Base-by-base conservation (phyloP, 225 moss, liverwort and hornwort species). In the Neckera pumila region DNA sequence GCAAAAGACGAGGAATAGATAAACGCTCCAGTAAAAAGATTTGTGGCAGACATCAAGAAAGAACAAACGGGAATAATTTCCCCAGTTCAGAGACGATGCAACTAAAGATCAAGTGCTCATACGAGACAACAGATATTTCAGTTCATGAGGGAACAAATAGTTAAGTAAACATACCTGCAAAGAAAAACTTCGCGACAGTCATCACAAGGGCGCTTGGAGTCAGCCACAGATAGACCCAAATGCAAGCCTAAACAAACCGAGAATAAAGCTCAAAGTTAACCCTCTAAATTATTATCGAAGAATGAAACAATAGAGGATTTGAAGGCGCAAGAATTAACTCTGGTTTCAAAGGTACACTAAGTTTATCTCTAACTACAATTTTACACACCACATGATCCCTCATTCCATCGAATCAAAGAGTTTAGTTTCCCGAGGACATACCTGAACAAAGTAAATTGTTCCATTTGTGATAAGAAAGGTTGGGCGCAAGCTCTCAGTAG, bases 171-270 rank as follows among this genome's bases (percentile, higher is more conserved):
- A 75, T 90, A 97, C 98, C 95, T 80, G 98, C 95, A 89, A 97
- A 99, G 91, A 97, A 99, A 90, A 99, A 90, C 93, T 99, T 99
- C 31, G 96, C 96, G 54, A 96, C 81, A 40, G 92, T 95, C 88
- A 94, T 87, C 76, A 96, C 89, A 65, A 96, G 82, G 67, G 90
- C 45, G 82, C 93, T 96, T 83, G 95, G 93, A 81, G 80, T 88
- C 89, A 66, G 91, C 99, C 97, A 97, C 88, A 96, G 89, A 85
- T 95, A 95, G 25, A 87, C 90, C 99, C 99, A 99, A 84, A 99
- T 93, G 79, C 87, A 94, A 81, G 91, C 95, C 97, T 99, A 93
- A 87, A 90, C 66, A 81, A 90, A 66, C 76, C 86, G 21, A 70
- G 19, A 80, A 80, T 22, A 64, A 42, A 61, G 76, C 13, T 62